These are phyloP conservation scores for Populus hybrid DNA, from an alignment of 441 rosid species.

Conservation along the genomic window DNA sequence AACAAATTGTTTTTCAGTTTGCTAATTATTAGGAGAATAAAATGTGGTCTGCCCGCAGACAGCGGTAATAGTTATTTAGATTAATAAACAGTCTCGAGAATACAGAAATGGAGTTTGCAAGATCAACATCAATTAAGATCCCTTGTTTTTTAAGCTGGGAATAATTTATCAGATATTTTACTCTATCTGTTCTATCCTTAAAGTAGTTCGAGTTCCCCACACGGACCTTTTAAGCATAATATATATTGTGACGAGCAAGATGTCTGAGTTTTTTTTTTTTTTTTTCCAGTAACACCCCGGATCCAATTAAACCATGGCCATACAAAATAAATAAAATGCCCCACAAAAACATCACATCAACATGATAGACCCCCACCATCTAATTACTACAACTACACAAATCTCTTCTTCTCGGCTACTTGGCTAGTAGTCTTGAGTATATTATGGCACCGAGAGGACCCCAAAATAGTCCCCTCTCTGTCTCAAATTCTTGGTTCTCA, in stretches of 20 bases:
- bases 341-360: constrained; percentile 28
- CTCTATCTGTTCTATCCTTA: neutral
- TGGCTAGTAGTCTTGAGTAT: neutral
- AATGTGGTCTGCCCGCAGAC: neutral
- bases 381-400: constrained; percentile 1
- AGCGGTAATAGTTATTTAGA: neutral
- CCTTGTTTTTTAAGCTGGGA: neutral
- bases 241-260: neutral
- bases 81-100: neutral
- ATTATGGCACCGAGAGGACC: constrained; percentile 20
- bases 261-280: too few relatives aligned
- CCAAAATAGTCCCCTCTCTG: constrained; percentile 42
- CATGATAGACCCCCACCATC: constrained; percentile 33
- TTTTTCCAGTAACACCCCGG: neutral
- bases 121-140: neutral
- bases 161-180: neutral
- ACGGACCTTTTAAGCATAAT: neutral
- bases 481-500: constrained; percentile 23
- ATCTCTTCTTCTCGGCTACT: neutral
- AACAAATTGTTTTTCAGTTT: neutral
- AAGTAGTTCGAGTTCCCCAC: constrained; percentile 7
- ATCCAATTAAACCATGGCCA: neutral
- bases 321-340: constrained; percentile 3
- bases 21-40: neutral
- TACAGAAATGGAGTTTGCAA: neutral